phyloP scores from a whole-genome alignment of 1,139 yeast species.

The Debaryomyces coudertii region DNA sequence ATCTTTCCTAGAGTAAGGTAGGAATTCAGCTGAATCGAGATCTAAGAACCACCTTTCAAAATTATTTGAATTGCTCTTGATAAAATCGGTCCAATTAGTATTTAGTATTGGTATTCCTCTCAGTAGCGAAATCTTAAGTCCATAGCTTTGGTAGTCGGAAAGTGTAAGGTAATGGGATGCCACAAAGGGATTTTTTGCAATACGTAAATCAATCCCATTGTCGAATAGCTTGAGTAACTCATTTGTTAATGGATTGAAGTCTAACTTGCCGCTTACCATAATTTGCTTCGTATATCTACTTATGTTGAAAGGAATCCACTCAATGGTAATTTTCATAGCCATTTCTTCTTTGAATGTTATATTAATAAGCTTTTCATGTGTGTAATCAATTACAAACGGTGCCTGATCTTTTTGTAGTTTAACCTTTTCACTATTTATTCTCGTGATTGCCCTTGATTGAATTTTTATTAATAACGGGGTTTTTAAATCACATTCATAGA shows the following conservation, averaged over 20 bases:
- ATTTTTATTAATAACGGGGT: slow-evolving; percentile 29
- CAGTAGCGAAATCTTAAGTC: slow-evolving; percentile 28
- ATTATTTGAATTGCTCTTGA: slow-evolving; percentile 17
- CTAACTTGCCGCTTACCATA: slow-evolving; percentile 2
- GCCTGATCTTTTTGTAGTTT: slow-evolving; percentile 24
- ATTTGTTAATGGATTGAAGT: slow-evolving; percentile 6
- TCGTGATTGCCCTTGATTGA: slow-evolving; percentile 35
- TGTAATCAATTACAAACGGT: slow-evolving; percentile 23
- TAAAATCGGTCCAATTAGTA: slow-evolving; percentile 26
- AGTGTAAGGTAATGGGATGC: slow-evolving; percentile 33
- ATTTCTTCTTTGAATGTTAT: slow-evolving; percentile 26
- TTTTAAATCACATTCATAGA: slow-evolving; percentile 15
- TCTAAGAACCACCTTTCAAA: slow-evolving; percentile 27
- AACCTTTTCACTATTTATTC: slow-evolving; percentile 31
- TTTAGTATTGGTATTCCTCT: slow-evolving; percentile 32
- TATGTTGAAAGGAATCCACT: slow-evolving; percentile 31
- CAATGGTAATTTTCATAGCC: slow-evolving; percentile 19
- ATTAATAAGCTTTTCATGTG: slow-evolving; percentile 17
- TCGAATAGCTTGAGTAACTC: slow-evolving; percentile 15
- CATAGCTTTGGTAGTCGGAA: slow-evolving; percentile 18
- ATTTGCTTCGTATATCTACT: slow-evolving; percentile 4
- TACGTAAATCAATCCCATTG: slow-evolving; percentile 28
- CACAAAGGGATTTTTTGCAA: slow-evolving; percentile 20
- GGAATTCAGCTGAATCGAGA: slow-evolving; percentile 17
- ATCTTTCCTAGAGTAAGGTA: slow-evolving; percentile 20